Conservation (phyloP, 768 basidiomycete species). For the Naganishia friedmannii region DNA sequence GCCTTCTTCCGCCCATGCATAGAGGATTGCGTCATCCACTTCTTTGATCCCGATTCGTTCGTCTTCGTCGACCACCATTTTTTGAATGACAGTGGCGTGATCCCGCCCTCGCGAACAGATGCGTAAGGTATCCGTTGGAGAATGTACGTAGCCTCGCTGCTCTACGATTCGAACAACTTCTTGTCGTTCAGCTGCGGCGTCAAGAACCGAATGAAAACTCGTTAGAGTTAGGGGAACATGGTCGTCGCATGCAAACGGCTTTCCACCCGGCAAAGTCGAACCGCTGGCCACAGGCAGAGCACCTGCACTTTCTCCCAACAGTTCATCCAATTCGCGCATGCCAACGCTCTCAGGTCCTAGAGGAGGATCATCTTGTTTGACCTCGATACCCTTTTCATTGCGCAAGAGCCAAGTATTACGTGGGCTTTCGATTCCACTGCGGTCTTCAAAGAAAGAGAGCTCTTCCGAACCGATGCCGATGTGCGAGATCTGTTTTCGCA, state of each 20-base stretch:
- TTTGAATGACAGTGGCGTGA: neutral
- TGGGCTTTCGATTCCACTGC: neutral
- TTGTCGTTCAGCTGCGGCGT: neutral
- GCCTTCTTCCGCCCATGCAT: neutral
- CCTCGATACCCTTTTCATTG: no score
- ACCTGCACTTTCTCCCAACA: slow-evolving; percentile 13
- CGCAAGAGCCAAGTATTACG: neutral
- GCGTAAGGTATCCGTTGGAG: neutral
- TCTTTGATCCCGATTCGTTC: slow-evolving; percentile 19
- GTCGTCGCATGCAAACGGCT: neutral
- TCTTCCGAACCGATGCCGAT: slow-evolving; percentile 5
- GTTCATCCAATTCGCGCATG: slow-evolving; percentile 26
- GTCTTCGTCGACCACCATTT: neutral
- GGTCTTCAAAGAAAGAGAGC: neutral
- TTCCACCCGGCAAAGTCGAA: neutral
- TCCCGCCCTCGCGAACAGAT: neutral
- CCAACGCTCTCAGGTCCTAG: slow-evolving; percentile 31
- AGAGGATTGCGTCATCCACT: slow-evolving; percentile 10
- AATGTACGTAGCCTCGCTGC: neutral
- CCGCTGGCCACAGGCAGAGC: no score
- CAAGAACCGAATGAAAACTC: no score
- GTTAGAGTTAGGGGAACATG: neutral
- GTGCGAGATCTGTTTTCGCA: neutral
- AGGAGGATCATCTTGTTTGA: neutral
- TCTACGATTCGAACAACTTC: neutral